phyloP scores from a whole-genome alignment of 768 basidiomycete genomes.

The Tremella mesenterica region DNA sequence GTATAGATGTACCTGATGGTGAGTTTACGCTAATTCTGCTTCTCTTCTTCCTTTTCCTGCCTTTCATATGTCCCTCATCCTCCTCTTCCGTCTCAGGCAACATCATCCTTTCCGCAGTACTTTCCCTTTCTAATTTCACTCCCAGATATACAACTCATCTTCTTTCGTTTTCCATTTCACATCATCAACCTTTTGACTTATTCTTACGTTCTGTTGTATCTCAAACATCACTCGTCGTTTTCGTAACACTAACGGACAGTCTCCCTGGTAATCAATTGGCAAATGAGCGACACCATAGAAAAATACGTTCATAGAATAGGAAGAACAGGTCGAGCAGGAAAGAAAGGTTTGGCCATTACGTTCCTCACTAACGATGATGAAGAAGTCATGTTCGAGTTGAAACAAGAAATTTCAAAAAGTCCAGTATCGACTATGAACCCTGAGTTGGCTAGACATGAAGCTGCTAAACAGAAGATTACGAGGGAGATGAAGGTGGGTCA shows the following conservation, averaged over 20 bases:
- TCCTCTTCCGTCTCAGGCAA: no score
- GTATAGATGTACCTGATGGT: conserved; percentile 89
- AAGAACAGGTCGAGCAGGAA: conserved; percentile 96
- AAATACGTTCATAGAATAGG: conserved; percentile 89
- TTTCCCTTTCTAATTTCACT: no score
- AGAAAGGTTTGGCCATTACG: conserved; percentile 84
- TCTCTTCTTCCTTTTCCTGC: no score
- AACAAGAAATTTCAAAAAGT: conserved; percentile 90
- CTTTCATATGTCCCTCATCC: no score
- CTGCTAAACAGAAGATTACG: conserved; percentile 82
- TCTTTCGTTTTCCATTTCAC: background rate
- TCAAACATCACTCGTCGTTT: no score
- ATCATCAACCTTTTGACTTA: background rate
- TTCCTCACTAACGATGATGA: conserved; percentile 95
- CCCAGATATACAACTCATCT: no score
- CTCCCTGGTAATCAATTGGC: conserved; percentile 82
- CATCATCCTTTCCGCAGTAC: no score
- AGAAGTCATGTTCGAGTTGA: conserved; percentile 92
- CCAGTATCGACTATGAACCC: conserved; percentile 80
- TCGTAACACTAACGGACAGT: no score
- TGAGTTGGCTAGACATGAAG: conserved; percentile 83
- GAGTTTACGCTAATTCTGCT: no score
- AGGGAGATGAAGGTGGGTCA: conserved; percentile 88
- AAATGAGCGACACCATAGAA: conserved; percentile 94
- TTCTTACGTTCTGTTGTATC: no score